Evolutionary conservation across 257 asterid genomes (phyloP).

Genomic region (Forsythia suspensa): DNA sequence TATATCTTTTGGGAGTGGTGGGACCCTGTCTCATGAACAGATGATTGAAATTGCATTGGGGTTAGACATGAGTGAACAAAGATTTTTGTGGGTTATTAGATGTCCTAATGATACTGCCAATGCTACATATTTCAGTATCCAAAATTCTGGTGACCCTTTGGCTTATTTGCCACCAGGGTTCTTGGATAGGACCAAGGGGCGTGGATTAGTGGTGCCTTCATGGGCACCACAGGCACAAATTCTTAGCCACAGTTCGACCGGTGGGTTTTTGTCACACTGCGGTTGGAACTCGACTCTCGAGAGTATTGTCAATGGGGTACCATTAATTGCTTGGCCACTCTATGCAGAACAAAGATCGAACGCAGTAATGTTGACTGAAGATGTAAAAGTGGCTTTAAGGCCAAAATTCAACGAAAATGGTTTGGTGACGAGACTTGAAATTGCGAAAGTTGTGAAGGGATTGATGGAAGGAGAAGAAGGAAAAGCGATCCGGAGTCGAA

Average conservation of each 20-base stretch:
- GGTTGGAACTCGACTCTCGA: constrained; percentile 58
- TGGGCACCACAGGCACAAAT: constrained; percentile 62
- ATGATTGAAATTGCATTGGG: constrained; percentile 53
- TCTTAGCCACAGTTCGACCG: constrained; percentile 38
- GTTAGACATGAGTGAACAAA: constrained; percentile 54
- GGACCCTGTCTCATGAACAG: constrained; percentile 56
- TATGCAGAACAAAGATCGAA: constrained; percentile 50
- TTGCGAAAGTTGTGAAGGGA: constrained; percentile 13
- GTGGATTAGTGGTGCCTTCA: constrained; percentile 44
- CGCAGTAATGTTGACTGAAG: constrained; percentile 31
- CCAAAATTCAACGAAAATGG: constrained; percentile 15
- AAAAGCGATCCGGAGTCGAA: constrained; percentile 16
- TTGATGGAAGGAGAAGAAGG: constrained; percentile 32
- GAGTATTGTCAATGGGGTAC: constrained; percentile 41
- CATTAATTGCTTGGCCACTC: constrained; percentile 51
- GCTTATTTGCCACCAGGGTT: constrained; percentile 53
- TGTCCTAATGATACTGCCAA: constrained; percentile 32
- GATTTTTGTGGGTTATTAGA: constrained; percentile 60
- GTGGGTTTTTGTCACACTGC: constrained; percentile 52
- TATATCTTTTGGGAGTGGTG: constrained; percentile 79
- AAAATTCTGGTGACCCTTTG: constrained; percentile 36
- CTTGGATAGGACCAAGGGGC: constrained; percentile 35
- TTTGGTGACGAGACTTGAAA: constrained; percentile 15
- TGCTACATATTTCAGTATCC: constrained; percentile 32
- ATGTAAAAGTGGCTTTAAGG: constrained; percentile 26